Evolutionary conservation across 306 rosid species (phyloP).

Genomic region (Cucurbita argyrosperma): DNA sequence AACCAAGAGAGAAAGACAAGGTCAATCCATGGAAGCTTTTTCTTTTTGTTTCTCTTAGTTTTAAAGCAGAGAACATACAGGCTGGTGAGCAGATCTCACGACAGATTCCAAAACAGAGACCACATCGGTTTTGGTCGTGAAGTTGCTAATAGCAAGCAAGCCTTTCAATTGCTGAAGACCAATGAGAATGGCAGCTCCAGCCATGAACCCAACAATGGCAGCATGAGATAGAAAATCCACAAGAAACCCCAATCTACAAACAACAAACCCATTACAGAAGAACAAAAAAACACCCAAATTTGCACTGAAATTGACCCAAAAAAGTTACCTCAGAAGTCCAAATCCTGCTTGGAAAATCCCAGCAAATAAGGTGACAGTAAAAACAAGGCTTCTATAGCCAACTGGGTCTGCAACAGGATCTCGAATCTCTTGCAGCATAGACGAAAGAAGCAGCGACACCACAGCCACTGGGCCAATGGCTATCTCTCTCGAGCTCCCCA

Average conservation of each 20-base stretch:
- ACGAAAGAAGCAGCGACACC: slow-evolving; percentile 61
- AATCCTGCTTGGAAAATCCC: slow-evolving; percentile 76
- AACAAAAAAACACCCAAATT: neutral
- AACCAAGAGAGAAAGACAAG: neutral
- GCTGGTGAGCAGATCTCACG: slow-evolving; percentile 21
- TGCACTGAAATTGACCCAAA: neutral
- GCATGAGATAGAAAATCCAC: slow-evolving; percentile 93
- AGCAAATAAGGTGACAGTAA: slow-evolving; percentile 74
- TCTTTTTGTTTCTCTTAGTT: neutral
- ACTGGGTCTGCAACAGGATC: slow-evolving; percentile 55
- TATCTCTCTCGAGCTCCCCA: slow-evolving; percentile 91
- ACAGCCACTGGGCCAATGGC: slow-evolving; percentile 98
- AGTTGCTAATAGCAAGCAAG: slow-evolving; percentile 53
- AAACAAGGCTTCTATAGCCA: slow-evolving; percentile 45
- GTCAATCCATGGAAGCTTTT: neutral
- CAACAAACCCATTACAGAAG: neutral
- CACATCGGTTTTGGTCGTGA: slow-evolving; percentile 51
- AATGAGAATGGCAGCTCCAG: slow-evolving; percentile 83
- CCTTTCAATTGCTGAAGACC: slow-evolving; percentile 92
- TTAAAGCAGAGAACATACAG: slow-evolving; percentile 19
- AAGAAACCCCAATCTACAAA: slow-evolving; percentile 70
- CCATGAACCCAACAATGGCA: slow-evolving; percentile 93
- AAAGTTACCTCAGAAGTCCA: slow-evolving; percentile 47
- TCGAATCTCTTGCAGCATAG: slow-evolving; percentile 37
- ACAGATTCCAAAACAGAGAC: slow-evolving; percentile 58